Conservation (phyloP, 768 basidiomycete genomes). For the Daedalea quercina region DNA sequence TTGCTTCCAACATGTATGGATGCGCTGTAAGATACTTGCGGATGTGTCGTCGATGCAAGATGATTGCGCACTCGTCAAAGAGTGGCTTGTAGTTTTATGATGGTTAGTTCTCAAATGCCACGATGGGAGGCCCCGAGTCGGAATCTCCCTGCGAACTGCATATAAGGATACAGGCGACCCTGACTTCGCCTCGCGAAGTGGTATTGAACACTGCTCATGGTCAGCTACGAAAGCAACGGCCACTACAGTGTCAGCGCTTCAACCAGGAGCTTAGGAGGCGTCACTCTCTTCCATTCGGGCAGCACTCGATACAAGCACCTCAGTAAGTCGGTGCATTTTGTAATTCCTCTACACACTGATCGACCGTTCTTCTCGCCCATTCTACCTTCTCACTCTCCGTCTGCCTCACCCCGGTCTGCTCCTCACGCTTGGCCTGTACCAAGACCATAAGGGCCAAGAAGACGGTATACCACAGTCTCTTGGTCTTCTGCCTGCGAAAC, state of each 20-base stretch:
- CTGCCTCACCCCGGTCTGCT: conserved; percentile 19
- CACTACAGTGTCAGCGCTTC: no score
- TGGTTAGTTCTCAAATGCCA: no score
- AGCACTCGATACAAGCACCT: not conserved
- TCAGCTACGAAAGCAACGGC: no score
- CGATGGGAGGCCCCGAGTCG: no score
- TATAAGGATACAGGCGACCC: no score
- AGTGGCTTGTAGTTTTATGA: no score
- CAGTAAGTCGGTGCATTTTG: conserved; percentile 47
- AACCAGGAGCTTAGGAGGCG: no score
- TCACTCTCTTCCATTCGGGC: no score
- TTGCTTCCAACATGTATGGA: not conserved
- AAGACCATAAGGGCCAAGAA: conserved; percentile 53
- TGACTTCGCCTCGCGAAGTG: no score
- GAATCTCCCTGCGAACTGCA: no score
- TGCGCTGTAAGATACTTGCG: not conserved
- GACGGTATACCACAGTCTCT: conserved; percentile 70
- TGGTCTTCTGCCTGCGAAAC: conserved; percentile 66
- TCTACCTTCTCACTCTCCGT: conserved; percentile 34
- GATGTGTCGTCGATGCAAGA: not conserved
- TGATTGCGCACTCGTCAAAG: no score
- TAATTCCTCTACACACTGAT: conserved; percentile 32
- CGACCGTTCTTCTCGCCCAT: conserved; percentile 27
- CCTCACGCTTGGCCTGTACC: conserved; percentile 31
- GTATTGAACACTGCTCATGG: no score